Percentiles rank a stretch among this genome's conserved stretches.
These are phyloP conservation scores for Alternaria alternata DNA, from an alignment of 2,329 filamentous ascomycete species.

Conservation along the genomic window DNA sequence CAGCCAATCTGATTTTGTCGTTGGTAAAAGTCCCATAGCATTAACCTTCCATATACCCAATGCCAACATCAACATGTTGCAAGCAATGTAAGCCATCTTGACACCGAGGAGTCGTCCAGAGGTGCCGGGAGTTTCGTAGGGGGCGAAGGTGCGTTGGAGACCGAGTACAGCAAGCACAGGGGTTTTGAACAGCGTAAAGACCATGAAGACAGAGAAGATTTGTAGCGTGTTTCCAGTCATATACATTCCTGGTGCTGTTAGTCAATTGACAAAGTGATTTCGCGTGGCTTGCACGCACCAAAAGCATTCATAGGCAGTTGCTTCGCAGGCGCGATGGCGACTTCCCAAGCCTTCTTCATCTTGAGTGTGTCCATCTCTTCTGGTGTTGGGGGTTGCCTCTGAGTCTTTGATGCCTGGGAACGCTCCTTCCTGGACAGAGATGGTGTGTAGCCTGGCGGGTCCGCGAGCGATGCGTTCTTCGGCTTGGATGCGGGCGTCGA, in stretches of 20 bases:
- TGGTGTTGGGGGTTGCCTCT: slow-evolving; percentile 73
- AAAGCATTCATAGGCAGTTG: slow-evolving; percentile 96
- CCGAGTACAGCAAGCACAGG: slow-evolving; percentile 83
- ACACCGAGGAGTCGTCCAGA: slow-evolving; percentile 77
- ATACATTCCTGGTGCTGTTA: slow-evolving; percentile 74
- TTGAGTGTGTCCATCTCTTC: slow-evolving; percentile 95
- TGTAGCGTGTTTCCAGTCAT: slow-evolving; percentile 99
- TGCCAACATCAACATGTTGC: slow-evolving; percentile 83
- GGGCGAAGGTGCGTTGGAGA: slow-evolving; percentile 88
- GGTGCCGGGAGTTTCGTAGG: slow-evolving; percentile 85
- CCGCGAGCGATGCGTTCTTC: slow-evolving; percentile 74
- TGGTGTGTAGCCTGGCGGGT: slow-evolving; percentile 84
- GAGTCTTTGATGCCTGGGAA: slow-evolving; percentile 46
- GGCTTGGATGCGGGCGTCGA: slow-evolving; percentile 71
- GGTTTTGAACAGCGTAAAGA: slow-evolving; percentile 98
- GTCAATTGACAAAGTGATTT: not conserved
- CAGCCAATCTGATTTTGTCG: slow-evolving; percentile 95
- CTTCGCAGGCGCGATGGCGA: slow-evolving; percentile 92
- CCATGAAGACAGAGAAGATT: slow-evolving; percentile 99
- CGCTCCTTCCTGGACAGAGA: slow-evolving; percentile 51
- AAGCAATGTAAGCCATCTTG: slow-evolving; percentile 86
- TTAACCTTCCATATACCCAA: slow-evolving; percentile 97
- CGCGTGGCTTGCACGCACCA: slow-evolving; percentile 59
- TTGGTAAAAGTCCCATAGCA: slow-evolving; percentile 94
- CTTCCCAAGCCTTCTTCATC: slow-evolving; percentile 98